These are phyloP conservation scores for Arthrinium puccinioides DNA, from an alignment of 2,329 filamentous ascomycete genomes.

Conservation along the genomic window DNA sequence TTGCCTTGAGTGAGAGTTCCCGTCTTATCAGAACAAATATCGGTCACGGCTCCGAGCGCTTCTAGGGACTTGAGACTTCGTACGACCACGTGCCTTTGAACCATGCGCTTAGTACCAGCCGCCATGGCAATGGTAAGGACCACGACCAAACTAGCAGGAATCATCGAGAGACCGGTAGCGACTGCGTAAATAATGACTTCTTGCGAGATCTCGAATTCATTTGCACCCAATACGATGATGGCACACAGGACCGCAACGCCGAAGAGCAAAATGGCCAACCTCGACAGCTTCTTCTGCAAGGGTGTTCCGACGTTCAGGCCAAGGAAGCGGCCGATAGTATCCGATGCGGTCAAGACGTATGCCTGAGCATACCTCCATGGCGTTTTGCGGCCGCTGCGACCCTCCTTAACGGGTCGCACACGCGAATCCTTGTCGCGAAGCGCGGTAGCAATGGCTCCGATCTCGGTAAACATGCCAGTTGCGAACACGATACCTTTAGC, in stretches of 20 bases:
- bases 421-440: slow-evolving; percentile 49
- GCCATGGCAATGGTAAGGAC: slow-evolving; percentile 62
- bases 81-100: slow-evolving; percentile 49
- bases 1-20: slow-evolving; percentile 57
- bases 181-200: slow-evolving; percentile 60
- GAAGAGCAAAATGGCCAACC: slow-evolving; percentile 60
- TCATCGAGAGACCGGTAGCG: slow-evolving; percentile 51
- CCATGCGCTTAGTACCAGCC: slow-evolving; percentile 51
- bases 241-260: slow-evolving; percentile 60
- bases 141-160: slow-evolving; percentile 55
- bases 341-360: slow-evolving; percentile 41
- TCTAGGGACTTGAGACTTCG: slow-evolving; percentile 50
- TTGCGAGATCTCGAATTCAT: slow-evolving; percentile 43
- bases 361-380: slow-evolving; percentile 35
- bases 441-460: slow-evolving; percentile 56
- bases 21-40: slow-evolving; percentile 47
- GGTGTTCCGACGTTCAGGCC: slow-evolving; percentile 64
- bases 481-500: slow-evolving; percentile 53
- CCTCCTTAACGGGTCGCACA: slow-evolving; percentile 42
- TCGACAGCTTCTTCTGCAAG: slow-evolving; percentile 60
- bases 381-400: slow-evolving; percentile 43
- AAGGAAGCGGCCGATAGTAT: slow-evolving; percentile 55
- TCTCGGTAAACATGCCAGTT: slow-evolving; percentile 54
- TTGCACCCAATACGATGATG: slow-evolving; percentile 61
- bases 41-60: slow-evolving; percentile 54